phyloP scores from a whole-genome alignment of 2,329 filamentous ascomycete species.

The Stachybotrys chartarum region DNA sequence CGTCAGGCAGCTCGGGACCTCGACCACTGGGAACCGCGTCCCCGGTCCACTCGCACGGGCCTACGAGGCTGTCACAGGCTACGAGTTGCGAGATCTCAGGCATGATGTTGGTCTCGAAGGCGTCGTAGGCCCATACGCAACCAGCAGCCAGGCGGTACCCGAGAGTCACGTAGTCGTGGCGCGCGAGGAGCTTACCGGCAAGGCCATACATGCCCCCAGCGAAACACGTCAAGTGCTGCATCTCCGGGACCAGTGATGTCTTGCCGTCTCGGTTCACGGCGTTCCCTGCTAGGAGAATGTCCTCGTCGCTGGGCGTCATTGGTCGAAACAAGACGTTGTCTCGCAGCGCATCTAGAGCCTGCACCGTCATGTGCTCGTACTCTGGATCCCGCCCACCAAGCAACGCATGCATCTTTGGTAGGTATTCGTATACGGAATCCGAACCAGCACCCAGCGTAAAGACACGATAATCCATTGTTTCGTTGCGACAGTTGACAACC shows the following conservation, averaged over 20 bases:
- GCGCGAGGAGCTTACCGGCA: slow-evolving; percentile 52
- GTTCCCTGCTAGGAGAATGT: slow-evolving; percentile 53
- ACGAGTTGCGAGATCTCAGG: slow-evolving; percentile 39
- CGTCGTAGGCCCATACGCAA: slow-evolving; percentile 47
- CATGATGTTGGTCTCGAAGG: slow-evolving; percentile 45
- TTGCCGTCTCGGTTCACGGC: slow-evolving; percentile 18
- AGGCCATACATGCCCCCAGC: slow-evolving; percentile 64
- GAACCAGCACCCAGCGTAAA: slow-evolving; percentile 39
- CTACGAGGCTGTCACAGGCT: slow-evolving; percentile 23
- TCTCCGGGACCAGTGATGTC: slow-evolving; percentile 23
- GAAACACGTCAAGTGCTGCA: slow-evolving; percentile 62
- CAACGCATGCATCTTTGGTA: slow-evolving; percentile 52
- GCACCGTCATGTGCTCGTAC: slow-evolving; percentile 59
- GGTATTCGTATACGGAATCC: slow-evolving; percentile 51
- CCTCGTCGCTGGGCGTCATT: slow-evolving; percentile 49
- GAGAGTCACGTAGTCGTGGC: slow-evolving; percentile 36
- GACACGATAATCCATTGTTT: slow-evolving; percentile 27
- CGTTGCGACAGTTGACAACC: slow-evolving; percentile 53
- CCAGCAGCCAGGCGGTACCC: slow-evolving; percentile 43
- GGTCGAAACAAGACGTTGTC: slow-evolving; percentile 62
- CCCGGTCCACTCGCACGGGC: slow-evolving; percentile 27
- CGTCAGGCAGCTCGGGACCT: slow-evolving; percentile 31
- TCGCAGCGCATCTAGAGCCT: slow-evolving; percentile 53
- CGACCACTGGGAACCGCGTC: slow-evolving; percentile 8
- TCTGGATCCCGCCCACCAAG: slow-evolving; percentile 57